Evolutionary conservation across 73 alveolate genomes (phyloP).

Genomic region (Effrenium voratum): DNA sequence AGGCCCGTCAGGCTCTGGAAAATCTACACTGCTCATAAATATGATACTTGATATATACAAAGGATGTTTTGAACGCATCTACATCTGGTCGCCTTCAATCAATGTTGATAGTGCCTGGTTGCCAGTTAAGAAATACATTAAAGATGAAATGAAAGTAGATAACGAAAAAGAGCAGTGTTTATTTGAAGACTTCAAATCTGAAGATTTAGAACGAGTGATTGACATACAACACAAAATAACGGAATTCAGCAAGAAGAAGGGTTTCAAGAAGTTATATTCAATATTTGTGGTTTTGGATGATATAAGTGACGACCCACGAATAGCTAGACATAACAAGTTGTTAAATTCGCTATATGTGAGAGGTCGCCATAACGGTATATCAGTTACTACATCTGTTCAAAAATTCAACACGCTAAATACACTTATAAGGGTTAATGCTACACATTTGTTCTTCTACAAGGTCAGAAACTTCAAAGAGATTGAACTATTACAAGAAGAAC

Average conservation of each 20-base stretch:
- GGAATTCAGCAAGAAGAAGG: neutral
- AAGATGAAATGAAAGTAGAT: too few species aligned
- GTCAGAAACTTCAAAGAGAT: too few species aligned
- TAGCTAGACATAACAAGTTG: neutral
- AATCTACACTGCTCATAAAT: too few species aligned
- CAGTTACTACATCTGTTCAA: neutral
- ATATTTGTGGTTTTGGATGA: neutral
- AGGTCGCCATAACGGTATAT: neutral
- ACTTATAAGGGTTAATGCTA: constrained; percentile 5
- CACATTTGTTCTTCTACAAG: neutral
- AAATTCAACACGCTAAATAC: neutral
- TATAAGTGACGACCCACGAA: constrained; percentile 24
- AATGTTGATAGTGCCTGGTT: too few species aligned
- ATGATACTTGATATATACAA: too few species aligned
- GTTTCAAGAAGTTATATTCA: neutral
- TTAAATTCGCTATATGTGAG: neutral
- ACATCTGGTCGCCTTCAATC: too few species aligned
- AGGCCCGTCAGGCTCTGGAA: too few species aligned
- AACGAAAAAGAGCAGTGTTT: too few species aligned
- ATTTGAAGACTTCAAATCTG: constrained; percentile 3
- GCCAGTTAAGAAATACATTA: too few species aligned
- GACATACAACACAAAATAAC: neutral
- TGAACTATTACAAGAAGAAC: too few species aligned
- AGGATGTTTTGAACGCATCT: too few species aligned
- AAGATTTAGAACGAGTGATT: neutral